phyloP scores from a whole-genome alignment of 352 stramenopile species.

The Phytophthora cryptogea region DNA sequence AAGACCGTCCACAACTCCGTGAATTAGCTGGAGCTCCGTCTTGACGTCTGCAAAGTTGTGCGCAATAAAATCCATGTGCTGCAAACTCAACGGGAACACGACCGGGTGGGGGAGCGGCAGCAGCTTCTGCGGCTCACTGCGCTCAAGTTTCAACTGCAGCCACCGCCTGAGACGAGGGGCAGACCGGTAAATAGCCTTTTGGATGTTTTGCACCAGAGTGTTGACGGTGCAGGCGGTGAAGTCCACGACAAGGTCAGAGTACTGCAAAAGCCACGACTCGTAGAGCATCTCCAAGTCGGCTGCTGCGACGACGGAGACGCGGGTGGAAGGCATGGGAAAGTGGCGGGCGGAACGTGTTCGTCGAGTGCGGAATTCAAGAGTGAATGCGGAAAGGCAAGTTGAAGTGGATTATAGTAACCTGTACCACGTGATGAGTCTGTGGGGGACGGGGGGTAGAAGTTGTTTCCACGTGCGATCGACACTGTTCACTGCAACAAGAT shows the following conservation, averaged over 20 bases:
- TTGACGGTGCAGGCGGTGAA: too few relatives aligned
- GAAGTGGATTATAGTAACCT: not conserved
- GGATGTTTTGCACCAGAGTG: not conserved
- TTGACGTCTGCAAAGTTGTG: slow-evolving; percentile 24
- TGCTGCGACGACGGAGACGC: not conserved
- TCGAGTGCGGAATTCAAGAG: slow-evolving; percentile 17
- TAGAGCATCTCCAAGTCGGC: slow-evolving; percentile 28
- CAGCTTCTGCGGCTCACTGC: slow-evolving; percentile 1
- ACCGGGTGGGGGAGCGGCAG: slow-evolving; percentile 4
- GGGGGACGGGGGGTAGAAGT: too few relatives aligned
- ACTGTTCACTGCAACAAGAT: too few relatives aligned
- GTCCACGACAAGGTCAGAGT: not conserved
- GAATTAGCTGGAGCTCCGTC: slow-evolving; percentile 31
- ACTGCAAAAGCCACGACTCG: slow-evolving; percentile 8
- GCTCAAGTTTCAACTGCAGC: slow-evolving; percentile 10
- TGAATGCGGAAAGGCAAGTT: slow-evolving; percentile 12
- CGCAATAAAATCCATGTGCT: slow-evolving; percentile 17
- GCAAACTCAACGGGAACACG: not conserved
- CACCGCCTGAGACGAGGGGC: slow-evolving; percentile 7
- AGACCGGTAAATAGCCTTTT: not conserved
- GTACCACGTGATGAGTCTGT: too few relatives aligned
- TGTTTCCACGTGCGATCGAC: too few relatives aligned
- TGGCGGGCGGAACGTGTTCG: not conserved
- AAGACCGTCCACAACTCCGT: slow-evolving; percentile 22
- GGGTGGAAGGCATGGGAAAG: slow-evolving; percentile 11